A percentile compares a stretch with the other conserved stretches of the same genome.
These are phyloP conservation scores for Aphanoascus verrucosus DNA, from an alignment of 2,329 filamentous ascomycete species.

Conservation along the genomic window DNA sequence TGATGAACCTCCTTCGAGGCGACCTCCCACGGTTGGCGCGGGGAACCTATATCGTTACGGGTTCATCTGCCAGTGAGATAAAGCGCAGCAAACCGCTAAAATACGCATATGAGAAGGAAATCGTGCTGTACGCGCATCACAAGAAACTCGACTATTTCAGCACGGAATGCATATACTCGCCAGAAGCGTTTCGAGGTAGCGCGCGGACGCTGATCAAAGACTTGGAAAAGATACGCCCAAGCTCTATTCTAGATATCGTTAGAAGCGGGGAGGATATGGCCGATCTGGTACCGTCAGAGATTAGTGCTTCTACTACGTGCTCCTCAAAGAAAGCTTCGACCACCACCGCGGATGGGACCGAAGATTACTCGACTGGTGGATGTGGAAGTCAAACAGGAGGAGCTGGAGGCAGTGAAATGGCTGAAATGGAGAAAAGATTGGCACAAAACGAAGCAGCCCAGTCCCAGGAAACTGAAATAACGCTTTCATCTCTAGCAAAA, in stretches of 20 bases:
- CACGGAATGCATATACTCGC: constrained; percentile 96
- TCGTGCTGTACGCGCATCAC: constrained; percentile 93
- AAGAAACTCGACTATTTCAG: constrained; percentile 96
- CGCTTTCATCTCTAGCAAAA: constrained; percentile 20
- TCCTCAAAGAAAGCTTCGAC: constrained; percentile 21
- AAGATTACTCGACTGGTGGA: constrained; percentile 50
- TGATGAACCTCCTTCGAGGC: constrained; percentile 92
- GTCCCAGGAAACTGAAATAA: constrained; percentile 57
- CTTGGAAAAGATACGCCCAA: constrained; percentile 81
- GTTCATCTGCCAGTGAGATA: constrained; percentile 67
- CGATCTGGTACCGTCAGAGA: constrained; percentile 58
- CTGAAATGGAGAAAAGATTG: constrained; percentile 65
- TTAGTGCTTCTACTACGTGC: constrained; percentile 31
- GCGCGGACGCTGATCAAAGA: constrained; percentile 90
- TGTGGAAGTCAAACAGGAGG: constrained; percentile 63
- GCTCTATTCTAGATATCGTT: constrained; percentile 89
- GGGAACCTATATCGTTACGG: constrained; percentile 82
- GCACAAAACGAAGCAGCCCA: constrained; percentile 52
- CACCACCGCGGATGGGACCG: constrained; percentile 39
- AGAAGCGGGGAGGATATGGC: constrained; percentile 95
- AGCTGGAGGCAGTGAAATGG: constrained; percentile 65
- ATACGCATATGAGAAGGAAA: constrained; percentile 98
- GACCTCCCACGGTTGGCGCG: constrained; percentile 78
- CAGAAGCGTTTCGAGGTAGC: constrained; percentile 89
- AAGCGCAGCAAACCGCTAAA: constrained; percentile 95